These are phyloP conservation scores for Epichloe glyceriae DNA, from an alignment of 2,329 filamentous ascomycete species.

Conservation along the genomic window DNA sequence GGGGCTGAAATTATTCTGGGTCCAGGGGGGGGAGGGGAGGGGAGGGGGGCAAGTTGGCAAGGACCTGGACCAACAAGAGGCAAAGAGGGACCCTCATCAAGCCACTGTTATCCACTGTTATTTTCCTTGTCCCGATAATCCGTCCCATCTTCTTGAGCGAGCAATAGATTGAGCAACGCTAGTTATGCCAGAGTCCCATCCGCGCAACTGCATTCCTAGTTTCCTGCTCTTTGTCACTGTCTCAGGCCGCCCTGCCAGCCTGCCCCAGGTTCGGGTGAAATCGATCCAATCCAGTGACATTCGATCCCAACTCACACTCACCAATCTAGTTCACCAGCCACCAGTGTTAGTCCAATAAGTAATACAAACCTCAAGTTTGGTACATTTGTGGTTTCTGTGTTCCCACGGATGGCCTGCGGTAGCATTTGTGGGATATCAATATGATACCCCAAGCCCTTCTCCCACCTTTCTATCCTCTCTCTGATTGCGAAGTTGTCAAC, in stretches of 20 bases:
- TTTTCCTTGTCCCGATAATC: neutral
- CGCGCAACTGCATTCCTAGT: neutral
- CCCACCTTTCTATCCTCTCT: no score
- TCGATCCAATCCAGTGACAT: neutral
- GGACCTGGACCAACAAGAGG: neutral
- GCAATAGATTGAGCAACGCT: neutral
- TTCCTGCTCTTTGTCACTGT: neutral
- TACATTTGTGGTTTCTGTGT: neutral
- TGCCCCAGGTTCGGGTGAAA: neutral
- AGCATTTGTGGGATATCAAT: neutral
- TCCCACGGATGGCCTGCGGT: neutral
- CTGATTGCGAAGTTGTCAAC: neutral
- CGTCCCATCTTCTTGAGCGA: no score
- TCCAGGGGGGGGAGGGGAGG: conserved; percentile 11
- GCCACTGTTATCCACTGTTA: neutral
- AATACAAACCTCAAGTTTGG: neutral
- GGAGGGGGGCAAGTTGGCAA: neutral
- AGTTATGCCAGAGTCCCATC: neutral
- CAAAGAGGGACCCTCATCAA: neutral
- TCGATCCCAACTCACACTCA: neutral
- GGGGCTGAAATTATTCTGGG: conserved; percentile 28
- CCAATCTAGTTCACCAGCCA: no score
- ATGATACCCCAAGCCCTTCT: no score
- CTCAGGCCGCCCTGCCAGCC: neutral
- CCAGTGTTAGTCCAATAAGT: neutral